Evolutionary conservation across 2,329 filamentous ascomycete genomes (phyloP).

Genomic region (Trichophyton schoenleinii): DNA sequence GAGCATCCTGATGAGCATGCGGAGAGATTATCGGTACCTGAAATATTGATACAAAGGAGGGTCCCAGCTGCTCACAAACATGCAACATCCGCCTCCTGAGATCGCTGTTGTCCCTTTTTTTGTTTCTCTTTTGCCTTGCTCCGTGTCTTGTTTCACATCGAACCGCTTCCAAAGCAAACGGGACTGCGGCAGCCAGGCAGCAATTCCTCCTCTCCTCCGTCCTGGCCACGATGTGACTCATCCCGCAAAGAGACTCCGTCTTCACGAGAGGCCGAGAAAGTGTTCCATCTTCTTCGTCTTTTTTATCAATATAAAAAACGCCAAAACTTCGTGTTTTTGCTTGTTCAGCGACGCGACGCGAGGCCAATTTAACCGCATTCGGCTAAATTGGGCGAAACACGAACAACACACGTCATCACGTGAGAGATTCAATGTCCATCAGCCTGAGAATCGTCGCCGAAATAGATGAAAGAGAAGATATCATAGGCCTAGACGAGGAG

Average conservation of each 20-base stretch:
- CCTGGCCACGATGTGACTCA: not conserved
- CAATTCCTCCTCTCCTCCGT: not conserved
- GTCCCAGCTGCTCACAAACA: not conserved
- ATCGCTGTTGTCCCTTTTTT: not conserved
- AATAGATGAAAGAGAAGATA: not conserved
- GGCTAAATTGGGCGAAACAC: not conserved
- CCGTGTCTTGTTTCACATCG: not conserved
- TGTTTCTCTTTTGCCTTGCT: too few relatives aligned
- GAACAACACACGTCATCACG: not conserved
- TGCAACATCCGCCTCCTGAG: not conserved
- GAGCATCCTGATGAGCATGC: constrained; percentile 10
- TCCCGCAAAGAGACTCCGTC: not conserved
- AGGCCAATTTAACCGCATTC: not conserved
- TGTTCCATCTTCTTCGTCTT: not conserved
- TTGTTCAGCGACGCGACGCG: not conserved
- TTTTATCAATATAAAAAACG: not conserved
- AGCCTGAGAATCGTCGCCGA: not conserved
- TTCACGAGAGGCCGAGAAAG: not conserved
- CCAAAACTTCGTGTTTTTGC: not conserved
- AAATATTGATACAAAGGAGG: not conserved
- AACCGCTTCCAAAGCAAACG: not conserved
- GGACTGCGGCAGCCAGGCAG: not conserved
- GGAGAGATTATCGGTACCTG: not conserved
- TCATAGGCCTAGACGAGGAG: not conserved
- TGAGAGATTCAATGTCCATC: not conserved